These are phyloP conservation scores for Penicillium hordei DNA, from an alignment of 2,329 filamentous ascomycete species.

Conservation along the genomic window DNA sequence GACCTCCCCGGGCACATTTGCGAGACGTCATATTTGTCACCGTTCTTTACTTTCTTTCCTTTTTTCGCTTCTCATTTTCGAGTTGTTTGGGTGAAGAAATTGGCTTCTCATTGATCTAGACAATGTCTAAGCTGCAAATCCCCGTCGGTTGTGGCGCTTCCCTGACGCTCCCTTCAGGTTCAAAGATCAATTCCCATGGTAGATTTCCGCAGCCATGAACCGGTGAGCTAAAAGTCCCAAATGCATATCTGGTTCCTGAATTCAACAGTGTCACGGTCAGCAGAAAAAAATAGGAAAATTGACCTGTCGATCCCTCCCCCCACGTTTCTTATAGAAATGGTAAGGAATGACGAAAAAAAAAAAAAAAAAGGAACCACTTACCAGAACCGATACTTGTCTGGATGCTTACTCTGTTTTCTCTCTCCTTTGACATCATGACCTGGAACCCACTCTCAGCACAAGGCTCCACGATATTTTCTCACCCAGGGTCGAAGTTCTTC, in stretches of 20 bases:
- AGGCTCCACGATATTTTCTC: constrained; percentile 39
- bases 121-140: constrained; percentile 26
- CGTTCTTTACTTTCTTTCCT: background rate
- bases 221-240: constrained; percentile 40
- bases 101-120: constrained; percentile 3
- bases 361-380: constrained; percentile 22
- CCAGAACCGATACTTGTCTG: constrained; percentile 45
- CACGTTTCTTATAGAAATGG: background rate
- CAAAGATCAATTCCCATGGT: constrained; percentile 36
- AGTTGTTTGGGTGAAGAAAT: constrained; percentile 8
- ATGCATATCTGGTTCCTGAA: constrained; percentile 43
- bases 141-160: constrained; percentile 23
- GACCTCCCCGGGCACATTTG: background rate
- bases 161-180: constrained; percentile 1
- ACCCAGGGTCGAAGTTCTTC: constrained; percentile 31
- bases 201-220: constrained; percentile 40
- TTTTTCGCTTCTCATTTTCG: constrained; percentile 7
- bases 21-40: constrained; percentile 14
- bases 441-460: constrained; percentile 33
- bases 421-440: constrained; percentile 34
- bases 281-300: constrained; percentile 3
- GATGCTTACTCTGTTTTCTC: constrained; percentile 33
- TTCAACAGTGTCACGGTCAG: constrained; percentile 6
- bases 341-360: background rate
- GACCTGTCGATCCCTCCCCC: constrained; percentile 11